A percentile compares a stretch with the other conserved stretches of the same genome.
phyloP scores from a whole-genome alignment of 2,329 filamentous ascomycete genomes.

The Teratosphaeria nubilosa region DNA sequence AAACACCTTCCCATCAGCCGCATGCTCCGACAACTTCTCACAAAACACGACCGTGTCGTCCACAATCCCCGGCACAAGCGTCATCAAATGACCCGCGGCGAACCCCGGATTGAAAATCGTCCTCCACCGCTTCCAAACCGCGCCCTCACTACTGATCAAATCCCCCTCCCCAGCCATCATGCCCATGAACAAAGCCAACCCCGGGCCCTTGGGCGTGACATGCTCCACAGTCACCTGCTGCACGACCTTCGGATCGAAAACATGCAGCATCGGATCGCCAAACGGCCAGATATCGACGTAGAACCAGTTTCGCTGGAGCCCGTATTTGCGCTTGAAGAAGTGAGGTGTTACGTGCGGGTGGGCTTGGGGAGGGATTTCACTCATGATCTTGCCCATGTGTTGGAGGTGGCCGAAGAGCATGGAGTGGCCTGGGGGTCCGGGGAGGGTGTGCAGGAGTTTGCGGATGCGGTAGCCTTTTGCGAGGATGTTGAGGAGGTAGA shows the following conservation, averaged over 20 bases:
- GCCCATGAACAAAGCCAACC: not conserved
- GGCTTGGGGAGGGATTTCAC: not conserved
- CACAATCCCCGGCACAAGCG: conserved; percentile 28
- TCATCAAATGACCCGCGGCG: conserved; percentile 27
- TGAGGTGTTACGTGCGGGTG: not conserved
- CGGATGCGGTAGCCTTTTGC: conserved; percentile 1
- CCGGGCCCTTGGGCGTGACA: not conserved
- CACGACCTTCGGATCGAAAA: not conserved
- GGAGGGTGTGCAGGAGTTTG: not conserved
- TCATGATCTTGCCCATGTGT: not conserved
- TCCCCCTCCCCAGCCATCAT: conserved; percentile 25
- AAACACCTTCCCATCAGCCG: conserved; percentile 27
- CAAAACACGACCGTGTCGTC: conserved; percentile 24
- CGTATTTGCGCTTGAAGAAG: not conserved
- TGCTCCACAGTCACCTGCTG: not conserved
- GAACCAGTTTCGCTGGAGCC: not conserved
- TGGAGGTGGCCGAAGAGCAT: not conserved
- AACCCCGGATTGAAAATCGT: conserved; percentile 35
- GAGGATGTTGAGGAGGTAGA: not conserved
- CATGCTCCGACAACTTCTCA: conserved; percentile 25
- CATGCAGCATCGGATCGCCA: not conserved
- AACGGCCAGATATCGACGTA: not conserved
- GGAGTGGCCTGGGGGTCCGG: not conserved
- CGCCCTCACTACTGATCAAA: conserved; percentile 28
- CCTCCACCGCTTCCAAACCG: conserved; percentile 33